Evolutionary conservation across 139 green algal genomes (phyloP).

Genomic region (Chlamydomonas incerta): DNA sequence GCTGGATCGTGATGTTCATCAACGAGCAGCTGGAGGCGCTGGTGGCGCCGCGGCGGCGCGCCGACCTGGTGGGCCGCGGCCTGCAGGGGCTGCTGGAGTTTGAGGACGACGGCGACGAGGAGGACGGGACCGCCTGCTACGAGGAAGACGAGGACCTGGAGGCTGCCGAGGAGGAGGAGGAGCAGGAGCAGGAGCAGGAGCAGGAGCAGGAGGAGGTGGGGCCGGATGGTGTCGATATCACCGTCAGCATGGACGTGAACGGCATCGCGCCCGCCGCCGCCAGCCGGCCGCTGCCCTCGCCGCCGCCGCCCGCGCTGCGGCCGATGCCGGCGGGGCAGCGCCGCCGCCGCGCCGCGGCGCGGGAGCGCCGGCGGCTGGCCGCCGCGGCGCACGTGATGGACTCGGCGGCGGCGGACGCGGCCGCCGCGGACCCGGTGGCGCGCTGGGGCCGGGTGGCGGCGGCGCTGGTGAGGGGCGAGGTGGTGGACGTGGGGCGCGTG

Average conservation of each 20-base stretch:
- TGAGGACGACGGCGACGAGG: too few species aligned
- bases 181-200: background rate
- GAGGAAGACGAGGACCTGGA: too few species aligned
- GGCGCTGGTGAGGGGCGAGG: background rate
- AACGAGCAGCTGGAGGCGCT: slow-evolving; percentile 24
- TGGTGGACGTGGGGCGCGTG: background rate
- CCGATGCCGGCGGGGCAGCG: background rate
- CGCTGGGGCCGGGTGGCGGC: background rate
- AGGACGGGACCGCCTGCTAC: too few species aligned
- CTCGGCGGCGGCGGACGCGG: background rate
- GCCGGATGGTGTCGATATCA: background rate
- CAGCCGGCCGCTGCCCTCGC: background rate
- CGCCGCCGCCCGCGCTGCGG: background rate
- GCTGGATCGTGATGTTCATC: slow-evolving; percentile 37
- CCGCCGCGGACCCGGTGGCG: background rate
- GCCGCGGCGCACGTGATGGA: too few species aligned
- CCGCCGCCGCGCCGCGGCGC: too few species aligned
- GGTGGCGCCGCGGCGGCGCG: background rate
- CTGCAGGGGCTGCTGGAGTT: slow-evolving; percentile 6
- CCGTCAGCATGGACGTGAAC: background rate
- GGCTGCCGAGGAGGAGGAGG: background rate
- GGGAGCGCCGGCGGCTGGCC: too few species aligned
- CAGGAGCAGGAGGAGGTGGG: background rate
- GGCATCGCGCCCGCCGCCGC: background rate
- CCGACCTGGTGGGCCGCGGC: slow-evolving; percentile 4